phyloP scores from a whole-genome alignment of 768 basidiomycete genomes.

The Collybiopsis luxurians region DNA sequence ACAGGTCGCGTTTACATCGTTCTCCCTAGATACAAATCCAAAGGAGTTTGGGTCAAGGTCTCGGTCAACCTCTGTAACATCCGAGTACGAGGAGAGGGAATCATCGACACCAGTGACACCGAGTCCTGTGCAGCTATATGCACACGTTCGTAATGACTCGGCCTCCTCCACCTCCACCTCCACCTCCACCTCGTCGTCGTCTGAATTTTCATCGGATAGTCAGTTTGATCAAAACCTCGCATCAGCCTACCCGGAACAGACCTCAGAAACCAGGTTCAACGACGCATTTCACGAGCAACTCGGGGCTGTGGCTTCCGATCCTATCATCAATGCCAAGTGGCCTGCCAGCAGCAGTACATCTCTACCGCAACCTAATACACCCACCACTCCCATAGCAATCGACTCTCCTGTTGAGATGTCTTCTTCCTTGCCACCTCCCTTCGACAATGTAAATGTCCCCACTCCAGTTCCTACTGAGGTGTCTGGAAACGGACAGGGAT shows the following conservation, averaged over 20 bases:
- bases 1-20: conserved; percentile 46
- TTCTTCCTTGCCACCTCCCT: background rate
- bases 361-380: too few relatives aligned
- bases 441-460: background rate
- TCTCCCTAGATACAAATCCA: conserved; percentile 10
- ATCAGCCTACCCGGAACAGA: background rate
- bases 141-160: conserved; percentile 11
- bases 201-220: background rate
- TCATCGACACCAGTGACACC: background rate
- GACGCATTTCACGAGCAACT: background rate
- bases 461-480: background rate
- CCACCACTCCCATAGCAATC: too few relatives aligned
- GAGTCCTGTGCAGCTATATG: conserved; percentile 3
- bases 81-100: background rate
- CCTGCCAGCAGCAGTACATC: too few relatives aligned
- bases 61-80: background rate
- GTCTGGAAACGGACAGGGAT: background rate
- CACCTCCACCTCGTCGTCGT: conserved; percentile 10
- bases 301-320: background rate
- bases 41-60: background rate
- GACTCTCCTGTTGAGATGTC: background rate
- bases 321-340: too few relatives aligned
- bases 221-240: background rate
- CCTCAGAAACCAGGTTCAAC: background rate
- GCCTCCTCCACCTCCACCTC: conserved; percentile 5